Conservation (phyloP, 1,139 yeast genomes). For the Candida tetrigidarum region DNA sequence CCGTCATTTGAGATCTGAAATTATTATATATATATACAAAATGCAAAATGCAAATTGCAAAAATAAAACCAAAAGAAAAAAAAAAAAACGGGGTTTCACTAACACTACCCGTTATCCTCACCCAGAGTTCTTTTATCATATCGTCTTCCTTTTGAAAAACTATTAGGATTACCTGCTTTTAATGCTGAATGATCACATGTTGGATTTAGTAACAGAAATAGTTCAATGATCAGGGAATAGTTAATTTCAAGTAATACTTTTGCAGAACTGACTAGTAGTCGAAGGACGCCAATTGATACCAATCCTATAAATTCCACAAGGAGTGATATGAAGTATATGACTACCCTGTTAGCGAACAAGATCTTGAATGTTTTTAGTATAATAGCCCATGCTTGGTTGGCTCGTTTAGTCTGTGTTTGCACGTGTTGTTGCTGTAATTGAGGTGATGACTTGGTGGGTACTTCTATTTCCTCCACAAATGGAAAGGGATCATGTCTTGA, state of each 20-base stretch:
- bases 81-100: no score
- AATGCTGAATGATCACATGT: not conserved
- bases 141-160: slow-evolving; percentile 1
- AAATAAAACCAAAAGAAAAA: no score
- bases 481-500: slow-evolving; percentile 2
- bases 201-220: not conserved
- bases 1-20: not conserved
- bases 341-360: not conserved
- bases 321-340: not conserved
- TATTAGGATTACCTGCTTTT: not conserved
- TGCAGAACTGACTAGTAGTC: not conserved
- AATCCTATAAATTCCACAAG: slow-evolving; percentile 3
- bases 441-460: not conserved
- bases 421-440: not conserved
- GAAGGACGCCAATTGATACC: slow-evolving; percentile 1
- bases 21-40: not conserved
- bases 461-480: slow-evolving; percentile 1
- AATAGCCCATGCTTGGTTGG: not conserved
- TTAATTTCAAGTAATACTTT: not conserved
- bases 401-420: not conserved
- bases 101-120: no score
- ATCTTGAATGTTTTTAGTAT: not conserved
- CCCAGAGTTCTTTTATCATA: no score
- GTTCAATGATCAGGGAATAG: slow-evolving; percentile 1
- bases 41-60: no score